Evolutionary conservation across 2,329 filamentous ascomycete genomes (phyloP).

Genomic region (Beauveria australis): DNA sequence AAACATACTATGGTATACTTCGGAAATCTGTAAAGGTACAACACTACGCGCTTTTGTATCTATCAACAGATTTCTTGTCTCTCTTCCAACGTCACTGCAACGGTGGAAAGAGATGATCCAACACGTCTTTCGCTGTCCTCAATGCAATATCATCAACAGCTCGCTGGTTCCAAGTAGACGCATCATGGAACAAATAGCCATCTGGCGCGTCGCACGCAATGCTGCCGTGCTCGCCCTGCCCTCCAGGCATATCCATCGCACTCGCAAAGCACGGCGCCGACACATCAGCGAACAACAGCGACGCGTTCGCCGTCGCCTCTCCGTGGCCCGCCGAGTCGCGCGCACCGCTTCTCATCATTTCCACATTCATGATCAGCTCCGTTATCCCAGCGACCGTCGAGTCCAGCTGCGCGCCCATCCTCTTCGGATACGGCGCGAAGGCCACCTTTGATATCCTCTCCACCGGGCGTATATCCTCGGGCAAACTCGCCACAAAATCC

Average conservation of each 20-base stretch:
- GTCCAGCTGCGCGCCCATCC: not conserved
- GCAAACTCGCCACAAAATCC: constrained; percentile 12
- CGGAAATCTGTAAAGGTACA: too few relatives aligned
- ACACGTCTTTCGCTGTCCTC: constrained; percentile 15
- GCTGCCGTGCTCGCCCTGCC: constrained; percentile 12
- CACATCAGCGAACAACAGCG: not conserved
- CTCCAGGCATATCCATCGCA: constrained; percentile 12
- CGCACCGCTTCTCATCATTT: not conserved
- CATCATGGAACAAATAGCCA: constrained; percentile 44
- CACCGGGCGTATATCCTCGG: constrained; percentile 17
- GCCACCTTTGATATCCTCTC: not conserved
- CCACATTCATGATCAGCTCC: not conserved
- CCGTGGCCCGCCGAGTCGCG: not conserved
- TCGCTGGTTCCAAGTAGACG: constrained; percentile 35
- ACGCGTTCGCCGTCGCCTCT: not conserved
- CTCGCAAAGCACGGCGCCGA: constrained; percentile 8
- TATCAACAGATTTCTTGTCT: too few relatives aligned
- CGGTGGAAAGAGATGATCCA: constrained; percentile 18
- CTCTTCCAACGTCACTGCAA: too few relatives aligned
- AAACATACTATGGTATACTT: too few relatives aligned
- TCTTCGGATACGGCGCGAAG: constrained; percentile 2
- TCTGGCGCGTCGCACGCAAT: constrained; percentile 33
- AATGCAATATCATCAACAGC: constrained; percentile 19
- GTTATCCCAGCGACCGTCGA: not conserved
- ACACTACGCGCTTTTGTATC: too few relatives aligned